Percentiles rank a stretch among this genome's conserved stretches.
Conservation (phyloP, 352 stramenopile genomes). For the Globisporangium yorkense region DNA sequence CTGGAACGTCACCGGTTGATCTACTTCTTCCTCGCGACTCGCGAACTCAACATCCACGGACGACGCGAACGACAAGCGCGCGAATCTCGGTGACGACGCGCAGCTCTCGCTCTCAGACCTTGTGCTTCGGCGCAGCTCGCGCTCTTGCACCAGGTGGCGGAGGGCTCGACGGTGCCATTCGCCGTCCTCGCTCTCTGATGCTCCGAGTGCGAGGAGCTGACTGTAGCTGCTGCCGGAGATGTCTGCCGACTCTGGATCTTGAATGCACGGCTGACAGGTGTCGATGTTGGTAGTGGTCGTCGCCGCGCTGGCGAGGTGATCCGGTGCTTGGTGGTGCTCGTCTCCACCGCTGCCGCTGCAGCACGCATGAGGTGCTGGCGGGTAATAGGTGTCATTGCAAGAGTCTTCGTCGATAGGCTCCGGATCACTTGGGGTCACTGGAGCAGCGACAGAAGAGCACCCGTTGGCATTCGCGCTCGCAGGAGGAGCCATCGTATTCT, state of each 20-base stretch:
- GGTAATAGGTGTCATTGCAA: neutral
- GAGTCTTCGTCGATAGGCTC: neutral
- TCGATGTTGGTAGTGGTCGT: neutral
- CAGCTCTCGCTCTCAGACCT: conserved; percentile 1
- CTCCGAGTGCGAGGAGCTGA: conserved; percentile 29
- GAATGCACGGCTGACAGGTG: neutral
- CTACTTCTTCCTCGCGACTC: conserved; percentile 2
- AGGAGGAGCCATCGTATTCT: neutral
- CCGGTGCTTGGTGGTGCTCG: too few species aligned
- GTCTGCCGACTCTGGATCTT: neutral
- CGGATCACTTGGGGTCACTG: neutral
- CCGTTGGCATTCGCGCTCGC: too few species aligned
- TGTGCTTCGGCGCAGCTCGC: conserved; percentile 18
- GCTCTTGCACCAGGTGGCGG: conserved; percentile 29
- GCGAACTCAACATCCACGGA: conserved; percentile 3
- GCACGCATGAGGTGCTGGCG: too few species aligned
- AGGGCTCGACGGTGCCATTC: conserved; percentile 32
- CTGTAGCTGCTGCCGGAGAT: conserved; percentile 18
- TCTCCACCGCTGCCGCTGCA: too few species aligned
- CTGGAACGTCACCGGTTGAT: conserved; percentile 18
- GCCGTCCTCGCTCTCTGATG: conserved; percentile 11
- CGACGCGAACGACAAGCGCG: conserved; percentile 10
- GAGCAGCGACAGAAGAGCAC: neutral
- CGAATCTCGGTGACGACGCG: neutral
- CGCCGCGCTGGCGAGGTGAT: neutral